Conservation (phyloP, 2,329 filamentous ascomycete genomes). For the Stromatinia cepivora region DNA sequence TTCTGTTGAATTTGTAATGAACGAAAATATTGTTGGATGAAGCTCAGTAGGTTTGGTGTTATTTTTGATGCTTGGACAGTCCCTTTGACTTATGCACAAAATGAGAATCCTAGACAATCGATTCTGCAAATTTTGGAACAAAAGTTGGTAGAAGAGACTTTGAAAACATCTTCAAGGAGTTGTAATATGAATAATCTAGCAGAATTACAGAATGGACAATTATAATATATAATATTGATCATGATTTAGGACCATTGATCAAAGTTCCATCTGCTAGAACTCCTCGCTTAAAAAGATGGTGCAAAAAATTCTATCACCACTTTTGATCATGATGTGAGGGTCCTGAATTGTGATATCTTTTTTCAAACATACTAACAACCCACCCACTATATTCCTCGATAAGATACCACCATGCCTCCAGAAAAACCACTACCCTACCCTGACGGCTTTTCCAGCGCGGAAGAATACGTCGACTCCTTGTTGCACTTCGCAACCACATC, state of each 20-base stretch:
- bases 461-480: slow-evolving; percentile 77
- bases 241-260: too few species aligned
- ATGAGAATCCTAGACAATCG: not conserved
- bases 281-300: slow-evolving; percentile 13
- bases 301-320: slow-evolving; percentile 11
- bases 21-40: too few species aligned
- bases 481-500: slow-evolving; percentile 74
- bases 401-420: slow-evolving; percentile 33
- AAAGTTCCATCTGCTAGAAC: not conserved
- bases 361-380: not conserved
- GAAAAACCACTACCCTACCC: slow-evolving; percentile 35
- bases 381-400: not conserved
- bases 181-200: too few species aligned
- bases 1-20: not conserved
- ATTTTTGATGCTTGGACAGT: too few species aligned
- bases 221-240: not conserved
- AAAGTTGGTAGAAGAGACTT: too few species aligned
- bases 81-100: too few species aligned
- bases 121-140: not conserved
- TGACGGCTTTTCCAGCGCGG: slow-evolving; percentile 60
- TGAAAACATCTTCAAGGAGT: too few species aligned
- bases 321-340: not conserved
- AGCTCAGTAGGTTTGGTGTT: too few species aligned
- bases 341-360: not conserved
- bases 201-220: not conserved